A percentile compares a stretch with the other conserved stretches of the same genome.
Evolutionary conservation across 2,329 filamentous ascomycete genomes (phyloP).

Genomic region (Cordyceps pruinosa): DNA sequence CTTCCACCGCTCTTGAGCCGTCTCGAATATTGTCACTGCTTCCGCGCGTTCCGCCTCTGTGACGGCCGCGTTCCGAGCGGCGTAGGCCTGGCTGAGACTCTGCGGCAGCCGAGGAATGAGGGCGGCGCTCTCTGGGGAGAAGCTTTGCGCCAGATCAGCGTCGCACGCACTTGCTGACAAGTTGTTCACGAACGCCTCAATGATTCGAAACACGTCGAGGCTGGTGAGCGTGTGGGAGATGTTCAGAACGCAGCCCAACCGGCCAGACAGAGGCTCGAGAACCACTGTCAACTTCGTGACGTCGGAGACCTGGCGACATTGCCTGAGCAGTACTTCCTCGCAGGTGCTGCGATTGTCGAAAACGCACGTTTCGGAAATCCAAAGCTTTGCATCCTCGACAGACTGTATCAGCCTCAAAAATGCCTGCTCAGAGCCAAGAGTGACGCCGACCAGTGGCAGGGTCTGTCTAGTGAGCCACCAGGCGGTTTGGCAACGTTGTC

Average conservation of each 20-base stretch:
- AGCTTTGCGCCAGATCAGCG: background rate
- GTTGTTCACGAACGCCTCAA: background rate
- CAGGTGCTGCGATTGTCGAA: background rate
- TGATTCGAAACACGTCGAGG: background rate
- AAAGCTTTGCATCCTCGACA: background rate
- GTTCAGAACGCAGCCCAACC: background rate
- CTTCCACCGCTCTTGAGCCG: background rate
- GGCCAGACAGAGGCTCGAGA: background rate
- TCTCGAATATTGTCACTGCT: background rate
- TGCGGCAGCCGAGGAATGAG: background rate
- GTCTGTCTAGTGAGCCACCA: slow-evolving; percentile 2
- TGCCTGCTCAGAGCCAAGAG: background rate
- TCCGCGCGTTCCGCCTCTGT: background rate
- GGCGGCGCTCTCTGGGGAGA: background rate
- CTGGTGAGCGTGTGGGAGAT: slow-evolving; percentile 1
- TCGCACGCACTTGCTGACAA: background rate
- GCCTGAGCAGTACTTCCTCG: background rate
- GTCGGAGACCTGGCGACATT: background rate
- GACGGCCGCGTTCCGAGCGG: too few species aligned
- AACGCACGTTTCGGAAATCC: background rate
- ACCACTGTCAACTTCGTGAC: background rate
- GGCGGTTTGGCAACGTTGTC: background rate
- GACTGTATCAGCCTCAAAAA: background rate
- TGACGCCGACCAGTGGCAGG: background rate
- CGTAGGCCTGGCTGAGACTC: background rate